Evolutionary conservation across 2,329 filamentous ascomycete species (phyloP), one percentile per base, ranked within the genome.

Genomic region (Fusarium pilosicola): DNA sequence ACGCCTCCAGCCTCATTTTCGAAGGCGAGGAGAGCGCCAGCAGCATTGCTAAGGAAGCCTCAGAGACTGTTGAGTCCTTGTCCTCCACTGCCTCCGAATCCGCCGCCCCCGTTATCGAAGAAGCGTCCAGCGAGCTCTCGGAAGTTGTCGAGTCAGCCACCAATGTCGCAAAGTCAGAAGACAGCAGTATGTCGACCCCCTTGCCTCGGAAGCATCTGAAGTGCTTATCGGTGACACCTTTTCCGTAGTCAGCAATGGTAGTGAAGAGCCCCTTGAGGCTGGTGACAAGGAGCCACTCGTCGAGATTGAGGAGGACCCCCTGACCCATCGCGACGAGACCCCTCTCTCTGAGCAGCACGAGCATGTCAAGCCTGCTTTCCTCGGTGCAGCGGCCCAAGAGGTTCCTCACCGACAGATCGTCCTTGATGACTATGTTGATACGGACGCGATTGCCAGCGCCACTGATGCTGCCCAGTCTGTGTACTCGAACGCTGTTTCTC

Each of bases 401-500:
- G 87, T 87, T 1, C 83, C 87, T 12, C 84, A 82, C 39, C 83
- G 85, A 41, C 79, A 84, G 65, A 85, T 85, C 18, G 84, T 89
- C n/a, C 73, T 89, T 26, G 87, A 88, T 17, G 85, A 87, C 14
- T 84, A 87, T 46, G 78, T 81, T 6, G 80, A 83, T 49, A 77
- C 81, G 3, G 81, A 85, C 41, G 51, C 70, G 7, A 63, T 80
- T 24, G 80, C 81, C 5, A 83, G 79, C 65, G 82, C 84, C 58
- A 84, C 83, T 6, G 80, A 83, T 30, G 84, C 86, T 22, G 86
- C 88, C 9, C 85, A 87, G 68, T 86, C 87, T 12, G 89, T 88
- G 13, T 95, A 94, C 80, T 88, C 87, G 14, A 87, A 88, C 30
- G 93, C 93, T 26, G 81, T 93, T 15, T 88, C 88, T 48, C 85